These are phyloP conservation scores for Chytriomyces hyalinus DNA, from an alignment of 192 early-diverging fungal species.

Conservation along the genomic window DNA sequence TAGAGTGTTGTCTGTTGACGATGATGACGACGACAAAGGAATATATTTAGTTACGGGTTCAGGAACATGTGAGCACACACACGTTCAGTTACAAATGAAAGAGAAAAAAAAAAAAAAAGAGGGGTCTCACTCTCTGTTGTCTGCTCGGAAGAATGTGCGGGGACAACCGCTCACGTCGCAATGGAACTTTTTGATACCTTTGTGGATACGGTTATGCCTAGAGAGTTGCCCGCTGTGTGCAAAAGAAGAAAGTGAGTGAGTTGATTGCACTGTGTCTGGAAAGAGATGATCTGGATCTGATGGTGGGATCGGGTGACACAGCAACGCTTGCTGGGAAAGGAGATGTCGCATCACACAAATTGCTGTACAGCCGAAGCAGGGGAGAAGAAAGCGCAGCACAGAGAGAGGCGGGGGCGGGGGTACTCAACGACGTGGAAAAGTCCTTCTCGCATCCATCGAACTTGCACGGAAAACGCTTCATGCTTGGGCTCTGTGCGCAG, in stretches of 20 bases:
- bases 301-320: background rate
- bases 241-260: background rate
- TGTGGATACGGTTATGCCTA: conserved; percentile 30
- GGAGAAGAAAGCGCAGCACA: background rate
- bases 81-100: background rate
- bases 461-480: conserved; percentile 26
- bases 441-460: conserved; percentile 9
- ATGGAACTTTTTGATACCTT: conserved; percentile 21
- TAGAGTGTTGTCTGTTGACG: conserved; percentile 4
- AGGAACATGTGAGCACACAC: too few relatives aligned
- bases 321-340: background rate
- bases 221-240: conserved; percentile 29
- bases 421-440: conserved; percentile 7
- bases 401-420: background rate
- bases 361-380: background rate
- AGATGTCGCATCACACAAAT: too few relatives aligned
- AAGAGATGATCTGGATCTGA: background rate
- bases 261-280: background rate
- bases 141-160: conserved; percentile 26
- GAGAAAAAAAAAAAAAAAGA: background rate
- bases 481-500: background rate
- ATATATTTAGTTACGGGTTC: background rate
- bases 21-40: background rate
- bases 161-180: conserved; percentile 11
- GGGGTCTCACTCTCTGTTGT: conserved; percentile 19